Evolutionary conservation across 2,329 filamentous ascomycete species (phyloP).

Genomic region (Verticillium nubilum): DNA sequence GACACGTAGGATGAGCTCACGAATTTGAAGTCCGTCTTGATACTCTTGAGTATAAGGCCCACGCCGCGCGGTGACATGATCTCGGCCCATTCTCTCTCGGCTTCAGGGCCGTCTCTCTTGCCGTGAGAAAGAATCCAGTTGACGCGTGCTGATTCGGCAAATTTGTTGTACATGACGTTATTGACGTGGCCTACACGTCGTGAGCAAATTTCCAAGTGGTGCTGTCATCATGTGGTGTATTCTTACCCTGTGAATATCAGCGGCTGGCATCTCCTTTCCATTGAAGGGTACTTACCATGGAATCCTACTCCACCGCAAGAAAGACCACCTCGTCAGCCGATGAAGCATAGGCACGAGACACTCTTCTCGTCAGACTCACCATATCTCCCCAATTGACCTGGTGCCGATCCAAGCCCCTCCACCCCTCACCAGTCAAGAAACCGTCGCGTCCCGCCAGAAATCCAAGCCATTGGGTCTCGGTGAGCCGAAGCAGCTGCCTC

Average conservation of each 20-base stretch:
- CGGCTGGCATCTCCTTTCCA: not conserved
- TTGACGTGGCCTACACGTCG: slow-evolving; percentile 62
- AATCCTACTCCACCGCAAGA: slow-evolving; percentile 2
- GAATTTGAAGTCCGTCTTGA: slow-evolving; percentile 83
- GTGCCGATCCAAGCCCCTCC: slow-evolving; percentile 58
- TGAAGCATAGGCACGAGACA: slow-evolving; percentile 11
- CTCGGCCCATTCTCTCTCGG: slow-evolving; percentile 61
- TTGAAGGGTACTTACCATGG: slow-evolving; percentile 6
- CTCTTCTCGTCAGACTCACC: slow-evolving; percentile 44
- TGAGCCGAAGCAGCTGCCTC: slow-evolving; percentile 2
- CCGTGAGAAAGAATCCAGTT: slow-evolving; percentile 74
- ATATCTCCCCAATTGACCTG: slow-evolving; percentile 81
- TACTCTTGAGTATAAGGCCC: slow-evolving; percentile 74
- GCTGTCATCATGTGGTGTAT: not conserved
- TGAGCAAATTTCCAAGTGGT: not conserved
- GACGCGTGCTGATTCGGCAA: slow-evolving; percentile 74
- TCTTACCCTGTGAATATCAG: not conserved
- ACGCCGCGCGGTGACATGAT: slow-evolving; percentile 60
- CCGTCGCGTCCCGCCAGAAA: slow-evolving; percentile 71
- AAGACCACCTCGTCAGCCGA: not conserved
- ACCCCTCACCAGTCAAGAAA: slow-evolving; percentile 56
- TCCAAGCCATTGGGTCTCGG: slow-evolving; percentile 55
- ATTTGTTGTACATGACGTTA: slow-evolving; percentile 78
- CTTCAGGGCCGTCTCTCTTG: slow-evolving; percentile 51
- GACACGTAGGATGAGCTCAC: slow-evolving; percentile 40